Base-by-base conservation (phyloP, 148 eudicot species). In the Arctostaphylos glauca region DNA sequence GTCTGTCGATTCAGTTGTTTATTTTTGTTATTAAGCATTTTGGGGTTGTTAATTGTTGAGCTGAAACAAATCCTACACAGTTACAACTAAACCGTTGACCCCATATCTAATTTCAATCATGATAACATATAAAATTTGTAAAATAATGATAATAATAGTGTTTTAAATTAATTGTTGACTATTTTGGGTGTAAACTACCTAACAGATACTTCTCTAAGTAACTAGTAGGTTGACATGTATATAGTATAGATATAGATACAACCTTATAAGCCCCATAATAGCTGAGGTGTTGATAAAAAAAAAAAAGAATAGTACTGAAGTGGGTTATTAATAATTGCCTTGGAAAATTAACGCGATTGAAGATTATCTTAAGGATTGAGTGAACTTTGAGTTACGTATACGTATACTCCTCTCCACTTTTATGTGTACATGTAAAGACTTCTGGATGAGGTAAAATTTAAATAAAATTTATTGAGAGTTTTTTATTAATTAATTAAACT, bases 81-180 rank as follows among this genome's bases (percentile, higher is more conserved):
- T 5, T 46, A 48, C 49, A 72, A 72, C 49, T 46, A 72, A 46
- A 44, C 25, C 23, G 81, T 8, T 49, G 58, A 50, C 78, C 9
- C 9, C 43, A 12, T 52, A 52, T n/a, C 21, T 4, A 46, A 50
- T 49, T 23, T 12, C 31, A 13, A 13, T 75, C 41, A 48, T 21
- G 16, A 49, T 75, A 75, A 49, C 41, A 75, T 46, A 75, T 48
- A n/a, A 23, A 75, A 4, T 21, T 3, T n/a, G 3, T 64, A 3
- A 3, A 23, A 48, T 74, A 49, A 75, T 10, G n/a, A 14, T 12
- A 5, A 12, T 21, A 15, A 25, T 18, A 15, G 19, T 31, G 16
- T 78, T 54, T 44, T 1, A 18, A n/a, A 58, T 9, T 59, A 9
- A 78, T 78, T 58, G 81, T 78, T 78, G 81, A 43, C 81, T 44